Evolutionary conservation across 1,139 yeast species (phyloP).

Genomic region (Pneumocystis murina): DNA sequence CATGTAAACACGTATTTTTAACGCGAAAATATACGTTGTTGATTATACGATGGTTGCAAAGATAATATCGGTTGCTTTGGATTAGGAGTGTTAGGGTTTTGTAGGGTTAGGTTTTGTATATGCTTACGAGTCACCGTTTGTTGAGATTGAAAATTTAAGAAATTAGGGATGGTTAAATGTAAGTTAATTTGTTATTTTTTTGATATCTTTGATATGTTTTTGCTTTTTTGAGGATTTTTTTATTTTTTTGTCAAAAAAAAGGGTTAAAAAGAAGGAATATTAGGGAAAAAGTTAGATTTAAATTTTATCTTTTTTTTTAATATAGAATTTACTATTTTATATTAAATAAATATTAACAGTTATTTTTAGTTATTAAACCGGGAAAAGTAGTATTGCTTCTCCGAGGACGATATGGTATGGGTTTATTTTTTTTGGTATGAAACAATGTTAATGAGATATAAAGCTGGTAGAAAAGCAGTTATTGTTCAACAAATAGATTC

Average conservation of each 20-base stretch:
- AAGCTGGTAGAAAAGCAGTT: slow-evolving; percentile 99
- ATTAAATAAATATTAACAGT: not conserved
- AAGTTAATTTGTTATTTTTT: not conserved
- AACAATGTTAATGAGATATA: not conserved
- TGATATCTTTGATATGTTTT: not conserved
- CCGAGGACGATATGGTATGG: not conserved
- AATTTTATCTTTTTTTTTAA: not conserved
- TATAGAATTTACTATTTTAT: not conserved
- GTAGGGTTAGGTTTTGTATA: not conserved
- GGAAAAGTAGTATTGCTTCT: not conserved
- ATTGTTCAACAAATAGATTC: slow-evolving; percentile 97
- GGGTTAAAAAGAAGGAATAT: not conserved
- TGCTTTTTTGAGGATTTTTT: not conserved
- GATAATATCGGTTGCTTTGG: no score
- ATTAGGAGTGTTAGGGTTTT: no score
- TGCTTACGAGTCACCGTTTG: not conserved
- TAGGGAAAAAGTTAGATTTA: not conserved
- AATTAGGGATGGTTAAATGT: not conserved
- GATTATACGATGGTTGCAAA: no score
- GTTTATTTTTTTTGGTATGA: slow-evolving; percentile 17
- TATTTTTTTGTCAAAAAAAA: not conserved
- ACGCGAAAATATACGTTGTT: not conserved
- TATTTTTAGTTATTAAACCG: not conserved
- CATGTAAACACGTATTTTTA: not conserved
- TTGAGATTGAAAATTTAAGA: not conserved